Evolutionary conservation across 129 eudicot species (phyloP), one percentile per base, ranked within the genome.

Genomic region (Escallonia rubra): DNA sequence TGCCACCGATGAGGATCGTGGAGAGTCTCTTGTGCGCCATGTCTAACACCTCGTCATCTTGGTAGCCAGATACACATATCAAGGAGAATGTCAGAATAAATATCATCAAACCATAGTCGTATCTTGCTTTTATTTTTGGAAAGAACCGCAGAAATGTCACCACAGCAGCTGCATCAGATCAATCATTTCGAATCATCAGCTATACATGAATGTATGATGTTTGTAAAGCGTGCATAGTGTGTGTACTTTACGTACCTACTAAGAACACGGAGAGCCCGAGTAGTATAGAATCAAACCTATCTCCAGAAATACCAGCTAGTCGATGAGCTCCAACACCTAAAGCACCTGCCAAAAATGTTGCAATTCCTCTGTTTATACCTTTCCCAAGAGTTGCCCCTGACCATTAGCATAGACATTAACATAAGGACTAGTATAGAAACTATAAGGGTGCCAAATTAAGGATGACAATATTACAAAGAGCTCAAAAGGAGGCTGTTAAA

Each of bases 31-130:
- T 76, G 34, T 73, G 78, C 1, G 90, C 88, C 65, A 87, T 9
- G 12, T 85, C 88, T 4, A 91, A 1, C 10, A 91, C 77, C 41
- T 87, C 86, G 42, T 76, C 69, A 4, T 65, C 70, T 16, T 86
- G 85, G 15, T 59, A 83, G 56, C 90, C 88, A 41, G 90, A 83
- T 16, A 91, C 81, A 3, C 88, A 78, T 15, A 91, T 80, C 69
- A 91, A 65, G 62, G 85, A 66, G 65, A 85, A 91, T 45, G 97
- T 87, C 68, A 88, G 63, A 56, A 87, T 91, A 62, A 91, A 87
- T 56, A 91, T 81, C 59, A 91, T 67, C 81, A 87, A 65, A 40
- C 96, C 96, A 4, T 91, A 85, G 65, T 91, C 97, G 43, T 91
- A 83, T 80, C 96, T 78, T 15, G 83, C 89, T 80, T 83, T 91